phyloP scores from a whole-genome alignment of 805 yeast genomes.

The Jamesozyma lodderae region DNA sequence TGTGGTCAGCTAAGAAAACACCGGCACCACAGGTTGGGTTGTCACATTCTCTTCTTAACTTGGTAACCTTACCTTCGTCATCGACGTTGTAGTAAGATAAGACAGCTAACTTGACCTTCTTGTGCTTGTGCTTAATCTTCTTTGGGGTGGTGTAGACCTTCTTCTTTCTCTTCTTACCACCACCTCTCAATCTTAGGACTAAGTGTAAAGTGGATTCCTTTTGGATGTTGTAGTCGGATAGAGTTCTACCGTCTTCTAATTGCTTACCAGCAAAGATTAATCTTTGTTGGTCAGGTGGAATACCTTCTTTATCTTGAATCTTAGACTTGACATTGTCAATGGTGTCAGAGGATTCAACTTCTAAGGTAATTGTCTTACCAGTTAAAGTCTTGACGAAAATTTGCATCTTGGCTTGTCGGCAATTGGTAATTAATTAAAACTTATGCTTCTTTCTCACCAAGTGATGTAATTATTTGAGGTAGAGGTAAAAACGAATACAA shows the following conservation, averaged over 20 bases:
- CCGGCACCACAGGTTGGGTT: conserved; percentile 95
- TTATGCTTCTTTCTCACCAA: conserved; percentile 34
- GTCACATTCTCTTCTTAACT: conserved; percentile 98
- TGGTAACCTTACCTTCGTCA: conserved; percentile 96
- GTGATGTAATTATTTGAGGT: conserved; percentile 1
- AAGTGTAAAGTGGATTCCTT: conserved; percentile 94
- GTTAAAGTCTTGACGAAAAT: conserved; percentile 99
- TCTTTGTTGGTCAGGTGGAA: conserved; percentile 97
- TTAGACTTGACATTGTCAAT: conserved; percentile 94
- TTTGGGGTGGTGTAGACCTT: conserved; percentile 99
- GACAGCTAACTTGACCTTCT: conserved; percentile 98
- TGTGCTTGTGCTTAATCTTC: conserved; percentile 99
- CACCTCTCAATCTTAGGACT: conserved; percentile 97
- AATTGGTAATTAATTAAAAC: conserved; percentile 15
- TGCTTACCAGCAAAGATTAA: conserved; percentile 96
- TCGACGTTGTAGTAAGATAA: conserved; percentile 99
- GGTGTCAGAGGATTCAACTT: conserved; percentile 96
- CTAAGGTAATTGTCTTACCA: conserved; percentile 97
- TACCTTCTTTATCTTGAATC: conserved; percentile 96
- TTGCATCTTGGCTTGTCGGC: conserved; percentile 62
- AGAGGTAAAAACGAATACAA: neutral
- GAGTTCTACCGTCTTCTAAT: conserved; percentile 92
- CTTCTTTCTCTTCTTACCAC: conserved; percentile 99
- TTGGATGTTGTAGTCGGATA: conserved; percentile 96
- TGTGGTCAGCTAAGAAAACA: conserved; percentile 99